These are phyloP conservation scores for Monosporascus ibericus DNA, from an alignment of 2,329 filamentous ascomycete species.

Conservation along the genomic window DNA sequence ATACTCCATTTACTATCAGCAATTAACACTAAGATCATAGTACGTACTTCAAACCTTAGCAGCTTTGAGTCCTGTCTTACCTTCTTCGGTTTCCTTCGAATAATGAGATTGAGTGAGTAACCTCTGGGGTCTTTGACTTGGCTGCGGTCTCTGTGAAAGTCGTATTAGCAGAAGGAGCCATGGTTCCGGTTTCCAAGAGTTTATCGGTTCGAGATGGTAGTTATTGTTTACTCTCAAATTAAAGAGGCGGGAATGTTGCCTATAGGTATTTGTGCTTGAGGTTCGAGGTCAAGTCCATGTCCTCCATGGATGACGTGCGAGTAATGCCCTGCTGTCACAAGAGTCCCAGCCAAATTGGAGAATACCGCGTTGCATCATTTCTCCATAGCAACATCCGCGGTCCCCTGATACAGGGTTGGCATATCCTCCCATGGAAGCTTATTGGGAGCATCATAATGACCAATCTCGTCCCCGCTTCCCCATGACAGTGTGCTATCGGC, in stretches of 20 bases:
- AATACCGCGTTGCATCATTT: neutral
- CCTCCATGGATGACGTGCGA: neutral
- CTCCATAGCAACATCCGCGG: too few relatives aligned
- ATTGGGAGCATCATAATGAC: neutral
- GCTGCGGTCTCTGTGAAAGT: slow-evolving; percentile 20
- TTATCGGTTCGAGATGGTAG: too few relatives aligned
- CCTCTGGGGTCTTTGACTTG: slow-evolving; percentile 12
- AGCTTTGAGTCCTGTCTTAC: slow-evolving; percentile 20
- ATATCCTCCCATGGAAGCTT: neutral
- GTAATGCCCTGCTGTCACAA: neutral
- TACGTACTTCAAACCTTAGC: slow-evolving; percentile 14
- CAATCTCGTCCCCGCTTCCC: neutral
- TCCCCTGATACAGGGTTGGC: neutral
- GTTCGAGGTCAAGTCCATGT: neutral
- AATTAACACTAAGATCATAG: neutral
- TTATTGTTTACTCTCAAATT: neutral
- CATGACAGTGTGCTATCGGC: neutral
- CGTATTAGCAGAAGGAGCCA: slow-evolving; percentile 25
- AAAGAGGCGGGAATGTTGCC: neutral
- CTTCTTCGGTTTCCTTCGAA: slow-evolving; percentile 23
- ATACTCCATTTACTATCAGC: slow-evolving; percentile 40
- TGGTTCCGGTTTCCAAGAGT: slow-evolving; percentile 5
- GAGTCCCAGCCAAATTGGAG: neutral
- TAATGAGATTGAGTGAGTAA: slow-evolving; percentile 12
- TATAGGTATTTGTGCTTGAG: neutral